Percentiles rank a stretch among this genome's conserved stretches.
phyloP scores from a whole-genome alignment of 2,329 filamentous ascomycete species.

The Corniculantispora saksenae region DNA sequence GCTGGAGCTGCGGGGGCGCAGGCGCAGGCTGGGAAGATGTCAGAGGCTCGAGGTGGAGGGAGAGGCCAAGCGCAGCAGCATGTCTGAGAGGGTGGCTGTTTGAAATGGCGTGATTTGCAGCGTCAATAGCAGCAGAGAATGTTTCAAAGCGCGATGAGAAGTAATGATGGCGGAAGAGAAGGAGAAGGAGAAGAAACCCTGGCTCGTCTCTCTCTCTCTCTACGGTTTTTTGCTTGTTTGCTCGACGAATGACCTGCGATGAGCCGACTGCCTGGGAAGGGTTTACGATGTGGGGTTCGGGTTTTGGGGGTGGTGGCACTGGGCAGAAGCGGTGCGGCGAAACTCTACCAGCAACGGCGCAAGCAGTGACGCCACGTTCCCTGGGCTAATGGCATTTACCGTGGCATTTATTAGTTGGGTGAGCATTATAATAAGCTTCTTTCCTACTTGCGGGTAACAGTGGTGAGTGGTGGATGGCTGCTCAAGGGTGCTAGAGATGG shows the following conservation, averaged over 20 bases:
- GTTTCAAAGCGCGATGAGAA: no score
- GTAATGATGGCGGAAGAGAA: not conserved
- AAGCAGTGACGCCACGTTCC: no score
- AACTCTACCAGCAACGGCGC: no score
- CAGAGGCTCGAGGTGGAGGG: constrained; percentile 4
- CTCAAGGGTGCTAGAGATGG: no score
- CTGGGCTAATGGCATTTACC: no score
- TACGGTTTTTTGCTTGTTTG: not conserved
- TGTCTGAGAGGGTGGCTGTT: not conserved
- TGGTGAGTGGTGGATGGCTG: no score
- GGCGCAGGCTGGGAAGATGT: not conserved
- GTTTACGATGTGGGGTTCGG: constrained; percentile 1
- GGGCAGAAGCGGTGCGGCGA: not conserved
- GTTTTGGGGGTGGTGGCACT: no score
- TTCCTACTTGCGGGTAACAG: no score
- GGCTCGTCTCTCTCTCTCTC: no score
- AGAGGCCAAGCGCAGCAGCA: constrained; percentile 2
- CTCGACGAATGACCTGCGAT: not conserved
- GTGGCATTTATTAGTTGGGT: no score
- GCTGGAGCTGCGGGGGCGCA: constrained; percentile 9
- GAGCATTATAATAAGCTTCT: no score
- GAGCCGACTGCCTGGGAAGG: not conserved
- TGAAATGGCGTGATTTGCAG: not conserved
- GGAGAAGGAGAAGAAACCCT: no score
- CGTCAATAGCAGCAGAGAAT: not conserved